These are phyloP conservation scores for Dipteronia dyeriana DNA, from an alignment of 345 rosid species.

Conservation along the genomic window DNA sequence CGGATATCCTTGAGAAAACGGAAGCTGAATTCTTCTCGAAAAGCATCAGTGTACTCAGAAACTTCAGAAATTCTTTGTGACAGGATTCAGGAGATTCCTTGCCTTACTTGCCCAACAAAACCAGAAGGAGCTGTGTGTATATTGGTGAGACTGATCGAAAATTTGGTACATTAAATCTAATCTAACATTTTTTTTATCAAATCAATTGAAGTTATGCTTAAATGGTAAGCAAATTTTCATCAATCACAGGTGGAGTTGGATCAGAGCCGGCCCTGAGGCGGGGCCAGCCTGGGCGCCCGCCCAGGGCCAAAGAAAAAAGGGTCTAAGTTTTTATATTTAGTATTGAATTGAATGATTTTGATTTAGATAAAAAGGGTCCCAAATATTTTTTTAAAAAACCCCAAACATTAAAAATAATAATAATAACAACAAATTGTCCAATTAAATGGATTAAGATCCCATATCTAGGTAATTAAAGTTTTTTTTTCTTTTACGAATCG, in stretches of 20 bases:
- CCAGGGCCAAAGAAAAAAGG: too few species aligned
- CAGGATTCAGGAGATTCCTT: conserved; percentile 45
- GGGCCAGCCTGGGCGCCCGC: too few species aligned
- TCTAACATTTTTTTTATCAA: neutral
- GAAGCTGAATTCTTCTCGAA: conserved; percentile 42
- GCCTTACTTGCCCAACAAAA: conserved; percentile 43
- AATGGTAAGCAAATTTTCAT: neutral
- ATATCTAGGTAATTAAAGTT: too few species aligned
- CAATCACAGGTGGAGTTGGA: conserved; percentile 43
- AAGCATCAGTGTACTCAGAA: conserved; percentile 24
- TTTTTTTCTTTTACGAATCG: too few species aligned
- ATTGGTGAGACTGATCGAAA: conserved; percentile 35
- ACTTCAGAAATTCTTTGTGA: conserved; percentile 40
- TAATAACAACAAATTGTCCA: too few species aligned
- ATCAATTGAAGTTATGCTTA: neutral
- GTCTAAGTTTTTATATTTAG: too few species aligned
- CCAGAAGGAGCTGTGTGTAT: conserved; percentile 53
- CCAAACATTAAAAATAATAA: too few species aligned
- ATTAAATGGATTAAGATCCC: too few species aligned
- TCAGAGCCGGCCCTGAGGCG: too few species aligned
- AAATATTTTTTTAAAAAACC: too few species aligned
- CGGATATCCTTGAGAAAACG: conserved; percentile 43
- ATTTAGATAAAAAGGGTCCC: too few species aligned
- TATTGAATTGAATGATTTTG: too few species aligned
- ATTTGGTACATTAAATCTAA: neutral